A percentile compares a stretch with the other conserved stretches of the same genome.
Conservation (phyloP, 2,329 filamentous ascomycete genomes). For the Pestalotiopsis sp. region DNA sequence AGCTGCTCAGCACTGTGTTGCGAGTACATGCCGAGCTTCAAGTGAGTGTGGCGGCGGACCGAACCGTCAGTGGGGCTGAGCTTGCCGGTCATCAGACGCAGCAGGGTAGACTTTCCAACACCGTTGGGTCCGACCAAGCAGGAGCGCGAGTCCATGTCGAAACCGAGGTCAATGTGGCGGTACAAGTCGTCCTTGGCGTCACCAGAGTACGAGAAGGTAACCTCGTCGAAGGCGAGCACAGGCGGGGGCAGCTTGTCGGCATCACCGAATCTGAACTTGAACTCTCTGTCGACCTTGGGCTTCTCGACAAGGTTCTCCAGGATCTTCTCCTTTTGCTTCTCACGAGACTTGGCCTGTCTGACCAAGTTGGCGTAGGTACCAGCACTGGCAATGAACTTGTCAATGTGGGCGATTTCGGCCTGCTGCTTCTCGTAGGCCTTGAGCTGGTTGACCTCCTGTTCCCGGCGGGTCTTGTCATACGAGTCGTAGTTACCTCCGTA, state of each 20-base stretch:
- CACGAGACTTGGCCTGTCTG: constrained; percentile 95
- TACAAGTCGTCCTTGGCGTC: constrained; percentile 89
- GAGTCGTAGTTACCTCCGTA: constrained; percentile 99
- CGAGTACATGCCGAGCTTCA: constrained; percentile 97
- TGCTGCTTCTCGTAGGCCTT: constrained; percentile 99
- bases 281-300: constrained; percentile 81
- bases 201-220: constrained; percentile 97
- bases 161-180: constrained; percentile 94
- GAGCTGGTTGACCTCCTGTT: constrained; percentile 97
- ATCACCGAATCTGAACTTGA: constrained; percentile 97
- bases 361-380: constrained; percentile 99
- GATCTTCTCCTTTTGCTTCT: constrained; percentile 99
- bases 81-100: constrained; percentile 95
- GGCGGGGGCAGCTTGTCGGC: constrained; percentile 99
- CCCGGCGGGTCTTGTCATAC: constrained; percentile 89
- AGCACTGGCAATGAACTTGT: constrained; percentile 99
- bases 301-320: constrained; percentile 98
- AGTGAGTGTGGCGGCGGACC: constrained; percentile 91
- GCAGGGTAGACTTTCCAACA: constrained; percentile 97
- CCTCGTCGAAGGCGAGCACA: constrained; percentile 93
- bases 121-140: constrained; percentile 97
- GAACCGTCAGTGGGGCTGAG: constrained; percentile 80
- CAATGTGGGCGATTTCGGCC: constrained; percentile 98
- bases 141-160: constrained; percentile 99
- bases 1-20: constrained; percentile 99